These are phyloP conservation scores for Polygonum aviculare DNA, from an alignment of 148 eudicot species.

Conservation along the genomic window DNA sequence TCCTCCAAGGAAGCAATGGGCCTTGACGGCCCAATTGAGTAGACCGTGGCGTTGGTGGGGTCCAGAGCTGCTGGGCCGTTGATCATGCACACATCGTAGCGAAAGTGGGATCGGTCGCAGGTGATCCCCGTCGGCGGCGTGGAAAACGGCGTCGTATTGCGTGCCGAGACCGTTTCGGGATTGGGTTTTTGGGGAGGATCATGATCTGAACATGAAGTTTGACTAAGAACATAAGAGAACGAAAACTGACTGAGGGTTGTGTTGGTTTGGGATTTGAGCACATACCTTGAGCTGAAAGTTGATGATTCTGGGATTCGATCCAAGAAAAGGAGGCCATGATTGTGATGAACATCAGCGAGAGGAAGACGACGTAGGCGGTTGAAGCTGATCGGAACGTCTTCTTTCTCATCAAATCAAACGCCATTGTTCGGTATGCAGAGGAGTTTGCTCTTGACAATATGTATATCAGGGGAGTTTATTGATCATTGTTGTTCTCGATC, in stretches of 20 bases:
- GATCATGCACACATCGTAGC: constrained; percentile 38
- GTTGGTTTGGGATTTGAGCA: background rate
- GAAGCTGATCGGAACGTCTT: background rate
- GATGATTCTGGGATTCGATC: background rate
- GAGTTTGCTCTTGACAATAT: background rate
- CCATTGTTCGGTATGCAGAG: background rate
- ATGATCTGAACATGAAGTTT: background rate
- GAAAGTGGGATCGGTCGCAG: constrained; percentile 41
- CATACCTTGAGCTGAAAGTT: background rate
- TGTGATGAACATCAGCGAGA: background rate
- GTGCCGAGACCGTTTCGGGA: constrained; percentile 11
- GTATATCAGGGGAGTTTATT: background rate
- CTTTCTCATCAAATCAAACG: background rate
- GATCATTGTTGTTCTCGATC: background rate
- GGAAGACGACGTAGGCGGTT: background rate
- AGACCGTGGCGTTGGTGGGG: constrained; percentile 28
- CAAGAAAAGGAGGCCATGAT: background rate
- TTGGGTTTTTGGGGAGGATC: background rate
- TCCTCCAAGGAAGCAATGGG: constrained; percentile 10
- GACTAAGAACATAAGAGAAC: background rate
- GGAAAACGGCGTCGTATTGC: background rate
- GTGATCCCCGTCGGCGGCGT: constrained; percentile 11
- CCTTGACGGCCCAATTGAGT: constrained; percentile 23
- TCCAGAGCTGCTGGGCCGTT: constrained; percentile 34
- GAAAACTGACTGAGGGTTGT: too few species aligned